Evolutionary conservation across 2,329 filamentous ascomycete species (phyloP).

Genomic region (Passalora sequoiae): DNA sequence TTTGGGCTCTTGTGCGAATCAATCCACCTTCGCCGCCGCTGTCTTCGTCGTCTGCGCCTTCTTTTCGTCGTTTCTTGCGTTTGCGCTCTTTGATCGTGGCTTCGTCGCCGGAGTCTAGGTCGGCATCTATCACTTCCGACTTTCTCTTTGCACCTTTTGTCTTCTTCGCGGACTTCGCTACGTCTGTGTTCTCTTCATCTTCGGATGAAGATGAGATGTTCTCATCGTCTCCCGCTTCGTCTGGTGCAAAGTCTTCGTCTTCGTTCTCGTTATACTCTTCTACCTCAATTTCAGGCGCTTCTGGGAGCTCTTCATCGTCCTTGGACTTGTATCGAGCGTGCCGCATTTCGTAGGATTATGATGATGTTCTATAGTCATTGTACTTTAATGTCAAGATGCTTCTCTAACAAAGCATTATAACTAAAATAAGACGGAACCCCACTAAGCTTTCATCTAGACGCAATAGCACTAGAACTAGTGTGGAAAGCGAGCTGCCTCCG

Average conservation of each 20-base stretch:
- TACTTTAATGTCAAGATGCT: background rate
- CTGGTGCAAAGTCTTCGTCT: constrained; percentile 43
- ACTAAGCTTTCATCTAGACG: background rate
- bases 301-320: background rate
- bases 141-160: constrained; percentile 38
- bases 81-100: constrained; percentile 49
- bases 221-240: constrained; percentile 29
- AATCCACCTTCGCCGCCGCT: constrained; percentile 48
- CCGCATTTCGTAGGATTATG: no score
- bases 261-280: constrained; percentile 41
- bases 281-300: constrained; percentile 22
- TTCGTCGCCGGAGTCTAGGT: constrained; percentile 53
- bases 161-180: constrained; percentile 19
- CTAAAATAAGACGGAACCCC: background rate
- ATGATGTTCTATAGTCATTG: background rate
- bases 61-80: constrained; percentile 37
- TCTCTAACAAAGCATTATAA: background rate
- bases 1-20: constrained; percentile 52
- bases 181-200: constrained; percentile 31
- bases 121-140: constrained; percentile 28
- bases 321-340: background rate
- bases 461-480: no score
- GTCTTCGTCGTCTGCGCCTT: constrained; percentile 21
- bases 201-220: constrained; percentile 33
- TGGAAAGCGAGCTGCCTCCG: no score